These are phyloP conservation scores for Pseudotsuga menziesii DNA, from an alignment of 75 land plant genomes.

Conservation along the genomic window DNA sequence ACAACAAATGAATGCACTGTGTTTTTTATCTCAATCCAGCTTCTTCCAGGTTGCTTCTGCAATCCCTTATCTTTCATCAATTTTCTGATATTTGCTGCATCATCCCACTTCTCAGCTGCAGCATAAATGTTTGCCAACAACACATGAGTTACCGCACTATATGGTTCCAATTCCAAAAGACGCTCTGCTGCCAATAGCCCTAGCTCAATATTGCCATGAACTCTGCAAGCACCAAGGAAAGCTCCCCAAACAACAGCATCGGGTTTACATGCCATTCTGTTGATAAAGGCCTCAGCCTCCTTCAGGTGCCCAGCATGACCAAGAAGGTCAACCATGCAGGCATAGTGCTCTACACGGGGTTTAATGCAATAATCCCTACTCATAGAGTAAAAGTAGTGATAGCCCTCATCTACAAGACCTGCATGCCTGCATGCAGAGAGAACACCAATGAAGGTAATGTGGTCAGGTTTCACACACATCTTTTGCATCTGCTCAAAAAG, in stretches of 20 bases:
- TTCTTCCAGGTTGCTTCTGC: neutral
- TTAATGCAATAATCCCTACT: slow-evolving; percentile 14
- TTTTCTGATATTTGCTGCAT: neutral
- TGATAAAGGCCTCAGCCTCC: slow-evolving; percentile 30
- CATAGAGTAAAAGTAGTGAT: slow-evolving; percentile 37
- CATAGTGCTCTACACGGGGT: slow-evolving; percentile 52
- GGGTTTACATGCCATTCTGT: slow-evolving; percentile 45
- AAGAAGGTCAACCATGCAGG: slow-evolving; percentile 62
- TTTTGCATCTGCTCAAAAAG: slow-evolving; percentile 43
- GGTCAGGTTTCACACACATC: slow-evolving; percentile 21
- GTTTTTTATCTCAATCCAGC: slow-evolving; percentile 2
- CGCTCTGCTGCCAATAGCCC: slow-evolving; percentile 36
- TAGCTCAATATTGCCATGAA: slow-evolving; percentile 43
- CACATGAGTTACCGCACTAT: neutral
- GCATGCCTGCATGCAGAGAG: slow-evolving; percentile 72
- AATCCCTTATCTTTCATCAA: neutral
- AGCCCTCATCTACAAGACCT: slow-evolving; percentile 55
- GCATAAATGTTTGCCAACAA: slow-evolving; percentile 7
- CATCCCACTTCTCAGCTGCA: slow-evolving; percentile 3
- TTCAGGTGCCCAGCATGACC: slow-evolving; percentile 49
- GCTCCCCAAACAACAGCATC: slow-evolving; percentile 64
- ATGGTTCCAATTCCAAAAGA: slow-evolving; percentile 17
- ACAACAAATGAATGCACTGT: neutral
- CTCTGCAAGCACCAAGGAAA: slow-evolving; percentile 39
- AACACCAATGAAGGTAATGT: slow-evolving; percentile 34